Evolutionary conservation across 139 green algal species (phyloP).

Genomic region (Chlorella sp.): DNA sequence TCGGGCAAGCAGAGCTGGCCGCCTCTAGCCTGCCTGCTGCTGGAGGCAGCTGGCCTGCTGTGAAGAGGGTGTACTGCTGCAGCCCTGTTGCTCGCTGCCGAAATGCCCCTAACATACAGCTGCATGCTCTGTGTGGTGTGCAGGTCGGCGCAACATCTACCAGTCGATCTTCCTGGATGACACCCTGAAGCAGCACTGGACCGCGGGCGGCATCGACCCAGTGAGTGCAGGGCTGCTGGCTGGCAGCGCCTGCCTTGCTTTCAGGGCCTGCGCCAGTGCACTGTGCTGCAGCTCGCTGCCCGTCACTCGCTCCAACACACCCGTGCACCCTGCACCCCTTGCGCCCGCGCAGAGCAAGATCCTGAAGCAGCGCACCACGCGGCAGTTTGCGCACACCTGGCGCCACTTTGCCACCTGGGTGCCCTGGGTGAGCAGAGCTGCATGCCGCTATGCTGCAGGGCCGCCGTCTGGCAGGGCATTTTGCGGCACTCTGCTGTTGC

Average conservation of each 20-base stretch:
- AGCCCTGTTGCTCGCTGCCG: no score
- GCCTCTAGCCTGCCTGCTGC: no score
- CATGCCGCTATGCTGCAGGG: background rate
- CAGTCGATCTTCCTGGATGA: constrained; percentile 78
- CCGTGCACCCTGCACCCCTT: background rate
- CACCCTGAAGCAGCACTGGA: constrained; percentile 56
- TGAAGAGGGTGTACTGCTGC: background rate
- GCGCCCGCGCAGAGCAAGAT: constrained; percentile 32
- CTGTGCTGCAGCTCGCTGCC: no score
- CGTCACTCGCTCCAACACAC: no score
- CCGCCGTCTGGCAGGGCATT: background rate
- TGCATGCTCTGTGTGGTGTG: no score
- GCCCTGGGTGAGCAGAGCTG: constrained; percentile 55
- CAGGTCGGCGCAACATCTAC: constrained; percentile 58
- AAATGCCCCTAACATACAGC: no score
- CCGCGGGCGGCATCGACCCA: constrained; percentile 52
- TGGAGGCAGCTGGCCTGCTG: background rate
- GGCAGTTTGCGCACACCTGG: constrained; percentile 80
- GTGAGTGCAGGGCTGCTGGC: no score
- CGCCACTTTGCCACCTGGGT: constrained; percentile 77
- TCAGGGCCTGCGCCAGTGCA: no score
- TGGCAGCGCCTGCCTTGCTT: no score
- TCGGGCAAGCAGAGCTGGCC: background rate
- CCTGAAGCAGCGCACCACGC: constrained; percentile 62
- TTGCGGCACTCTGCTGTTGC: no score